Base-by-base conservation (phyloP, 371 early-diverging fungal species). In the Rhizopus sp. region DNA sequence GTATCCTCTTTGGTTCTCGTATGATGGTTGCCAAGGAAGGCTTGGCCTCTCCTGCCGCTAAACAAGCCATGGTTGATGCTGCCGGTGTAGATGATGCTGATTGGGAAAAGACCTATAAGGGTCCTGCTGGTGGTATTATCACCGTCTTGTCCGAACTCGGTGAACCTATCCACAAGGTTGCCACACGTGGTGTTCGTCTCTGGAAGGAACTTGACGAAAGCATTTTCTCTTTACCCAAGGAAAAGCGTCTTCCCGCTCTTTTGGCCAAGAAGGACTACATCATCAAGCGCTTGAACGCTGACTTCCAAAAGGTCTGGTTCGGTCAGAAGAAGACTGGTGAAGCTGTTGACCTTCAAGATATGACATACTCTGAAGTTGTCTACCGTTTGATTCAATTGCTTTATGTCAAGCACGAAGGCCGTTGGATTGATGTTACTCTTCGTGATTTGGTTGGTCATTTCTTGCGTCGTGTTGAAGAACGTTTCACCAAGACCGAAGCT, bases 141-240 rank as follows among this genome's bases (percentile, higher is more conserved):
- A 96, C 97, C 13, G 96, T 96, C 44, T 86, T 89, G 44, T 96
- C 96, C 29, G 97, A 97, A 75, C 72, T 96, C 53, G 97, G 97
- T 58, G 96, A 97, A 71, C 96, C 96, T 51, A 97, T 96, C 65
- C 97, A 97, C 87, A 95, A 95, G 84, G 86, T 97, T 50, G 97
- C 97, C 50, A 97, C 93, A 50, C 93, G 95, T 50, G 96, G 95
- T 70, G 93, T 95, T 37, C 75, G 83, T 70, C 80, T 97, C 64
- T 96, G 96, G 96, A 92, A 93, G 75, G 97, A 97, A 72, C 79
- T 97, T 67, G 96, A 97, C 64, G 95, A 95, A 62, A 89, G 88
- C 42, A 87, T 97, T 61, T 91, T 97, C 71, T 77, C 80, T 34
- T 85, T 94, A 40, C 94, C 96, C 41, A 87, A 89, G 67, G 94